These are phyloP conservation scores for Phialemonium atrogriseum DNA, from an alignment of 2,329 filamentous ascomycete species.

Conservation along the genomic window DNA sequence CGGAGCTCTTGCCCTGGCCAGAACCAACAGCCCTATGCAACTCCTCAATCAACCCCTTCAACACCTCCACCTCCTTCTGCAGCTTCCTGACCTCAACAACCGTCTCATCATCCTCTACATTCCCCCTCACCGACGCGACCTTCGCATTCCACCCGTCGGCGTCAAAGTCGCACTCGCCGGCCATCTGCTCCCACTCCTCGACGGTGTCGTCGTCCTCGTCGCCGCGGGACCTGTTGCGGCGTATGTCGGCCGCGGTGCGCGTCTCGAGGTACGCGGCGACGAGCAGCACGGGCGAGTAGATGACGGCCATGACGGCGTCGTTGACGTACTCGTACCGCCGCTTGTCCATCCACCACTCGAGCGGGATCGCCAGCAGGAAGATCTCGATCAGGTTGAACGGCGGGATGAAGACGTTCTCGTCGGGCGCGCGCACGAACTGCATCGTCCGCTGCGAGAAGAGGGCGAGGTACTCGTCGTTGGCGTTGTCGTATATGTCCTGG, in stretches of 20 bases:
- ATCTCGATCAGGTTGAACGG: constrained; percentile 94
- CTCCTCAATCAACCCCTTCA: constrained; percentile 39
- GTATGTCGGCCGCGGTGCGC: constrained; percentile 56
- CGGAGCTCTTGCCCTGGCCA: background rate
- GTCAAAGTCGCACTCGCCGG: constrained; percentile 66
- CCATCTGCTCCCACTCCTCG: constrained; percentile 90
- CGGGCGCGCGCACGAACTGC: constrained; percentile 91
- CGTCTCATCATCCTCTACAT: constrained; percentile 71
- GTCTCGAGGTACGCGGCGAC: constrained; percentile 68
- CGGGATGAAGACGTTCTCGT: constrained; percentile 96
- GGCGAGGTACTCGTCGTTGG: constrained; percentile 90
- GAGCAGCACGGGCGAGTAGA: constrained; percentile 79
- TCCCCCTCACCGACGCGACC: constrained; percentile 66
- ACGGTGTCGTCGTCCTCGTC: constrained; percentile 83
- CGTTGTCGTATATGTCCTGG: constrained; percentile 87
- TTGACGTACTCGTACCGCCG: constrained; percentile 71
- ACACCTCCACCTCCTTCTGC: constrained; percentile 47
- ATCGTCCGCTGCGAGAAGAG: constrained; percentile 91
- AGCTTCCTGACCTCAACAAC: constrained; percentile 60
- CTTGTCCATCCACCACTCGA: constrained; percentile 93
- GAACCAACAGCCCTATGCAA: constrained; percentile 13
- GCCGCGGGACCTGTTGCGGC: constrained; percentile 65
- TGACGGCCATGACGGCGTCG: constrained; percentile 74
- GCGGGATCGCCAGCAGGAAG: constrained; percentile 64
- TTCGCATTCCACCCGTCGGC: constrained; percentile 77